Conservation (phyloP, 768 basidiomycete genomes). For the Mycena filopes region DNA sequence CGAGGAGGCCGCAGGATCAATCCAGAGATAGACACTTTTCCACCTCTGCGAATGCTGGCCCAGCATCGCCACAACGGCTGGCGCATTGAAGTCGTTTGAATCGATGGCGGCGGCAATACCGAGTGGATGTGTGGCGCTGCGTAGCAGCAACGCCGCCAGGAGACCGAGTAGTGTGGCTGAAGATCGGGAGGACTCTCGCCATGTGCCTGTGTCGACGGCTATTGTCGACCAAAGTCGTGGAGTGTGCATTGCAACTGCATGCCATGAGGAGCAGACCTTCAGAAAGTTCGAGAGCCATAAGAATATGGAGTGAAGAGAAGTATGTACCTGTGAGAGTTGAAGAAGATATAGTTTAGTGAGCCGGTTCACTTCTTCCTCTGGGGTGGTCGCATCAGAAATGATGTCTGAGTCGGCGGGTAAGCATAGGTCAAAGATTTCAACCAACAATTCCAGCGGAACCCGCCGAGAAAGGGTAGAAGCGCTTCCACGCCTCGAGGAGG, state of each 20-base stretch:
- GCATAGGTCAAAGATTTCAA: slow-evolving; percentile 12
- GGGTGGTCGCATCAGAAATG: not conserved
- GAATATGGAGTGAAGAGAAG: not conserved
- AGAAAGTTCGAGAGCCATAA: not conserved
- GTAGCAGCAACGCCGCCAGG: slow-evolving; percentile 1
- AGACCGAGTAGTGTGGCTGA: not conserved
- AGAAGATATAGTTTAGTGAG: slow-evolving; percentile 14
- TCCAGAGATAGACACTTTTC: slow-evolving; percentile 2
- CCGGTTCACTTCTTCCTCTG: slow-evolving; percentile 1
- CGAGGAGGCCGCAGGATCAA: not conserved
- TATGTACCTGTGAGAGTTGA: not conserved
- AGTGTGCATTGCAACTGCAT: not conserved
- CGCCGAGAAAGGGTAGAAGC: slow-evolving; percentile 1
- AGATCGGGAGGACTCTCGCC: not conserved
- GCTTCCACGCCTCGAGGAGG: not conserved
- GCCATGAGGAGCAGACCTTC: slow-evolving; percentile 20
- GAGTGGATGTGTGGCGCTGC: slow-evolving; percentile 9
- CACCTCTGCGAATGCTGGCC: slow-evolving; percentile 14
- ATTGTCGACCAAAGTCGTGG: slow-evolving; percentile 19
- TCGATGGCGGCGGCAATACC: not conserved
- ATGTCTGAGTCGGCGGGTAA: not conserved
- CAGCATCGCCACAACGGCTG: not conserved
- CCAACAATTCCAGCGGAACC: slow-evolving; percentile 7
- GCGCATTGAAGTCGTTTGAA: not conserved
- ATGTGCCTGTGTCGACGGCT: not conserved